These are phyloP conservation scores for Knoxia roxburghii DNA, from an alignment of 257 asterid species.

Conservation along the genomic window DNA sequence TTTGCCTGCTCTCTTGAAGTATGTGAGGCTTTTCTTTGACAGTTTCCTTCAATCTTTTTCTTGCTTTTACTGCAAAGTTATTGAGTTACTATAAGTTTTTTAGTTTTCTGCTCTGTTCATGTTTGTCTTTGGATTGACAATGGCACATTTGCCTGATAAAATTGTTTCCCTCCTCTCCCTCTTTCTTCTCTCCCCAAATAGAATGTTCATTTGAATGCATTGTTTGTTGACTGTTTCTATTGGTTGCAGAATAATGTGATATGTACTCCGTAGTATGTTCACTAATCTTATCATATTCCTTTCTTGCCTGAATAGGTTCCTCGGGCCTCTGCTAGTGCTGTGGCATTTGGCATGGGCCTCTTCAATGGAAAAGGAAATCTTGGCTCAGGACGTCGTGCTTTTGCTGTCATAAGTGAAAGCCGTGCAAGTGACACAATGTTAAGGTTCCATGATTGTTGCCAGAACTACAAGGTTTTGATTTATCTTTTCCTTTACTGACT, in stretches of 20 bases:
- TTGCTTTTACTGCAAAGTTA: neutral
- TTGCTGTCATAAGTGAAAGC: slow-evolving; percentile 89
- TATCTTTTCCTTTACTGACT: neutral
- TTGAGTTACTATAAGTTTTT: neutral
- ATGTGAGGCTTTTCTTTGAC: neutral
- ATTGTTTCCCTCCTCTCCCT: neutral
- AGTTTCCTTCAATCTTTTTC: neutral
- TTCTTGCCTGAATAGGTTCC: slow-evolving; percentile 40
- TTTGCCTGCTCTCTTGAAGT: neutral
- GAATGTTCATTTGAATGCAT: neutral
- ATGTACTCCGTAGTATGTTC: too few relatives aligned
- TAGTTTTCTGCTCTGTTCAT: too few relatives aligned
- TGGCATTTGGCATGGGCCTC: slow-evolving; percentile 94
- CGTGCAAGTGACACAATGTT: slow-evolving; percentile 85
- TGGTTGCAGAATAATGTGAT: neutral
- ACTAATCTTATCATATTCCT: neutral
- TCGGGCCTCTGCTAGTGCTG: slow-evolving; percentile 96
- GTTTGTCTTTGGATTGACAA: neutral
- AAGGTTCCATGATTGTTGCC: slow-evolving; percentile 94
- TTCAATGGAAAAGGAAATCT: slow-evolving; percentile 75
- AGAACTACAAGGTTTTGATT: slow-evolving; percentile 67
- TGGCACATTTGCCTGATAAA: neutral
- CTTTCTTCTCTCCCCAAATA: neutral
- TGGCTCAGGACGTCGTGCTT: slow-evolving; percentile 77
- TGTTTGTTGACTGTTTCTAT: neutral